Percentiles rank a stretch among this genome's conserved stretches.
These are phyloP conservation scores for Lentinula sp. DNA, from an alignment of 768 basidiomycete species.

Conservation along the genomic window DNA sequence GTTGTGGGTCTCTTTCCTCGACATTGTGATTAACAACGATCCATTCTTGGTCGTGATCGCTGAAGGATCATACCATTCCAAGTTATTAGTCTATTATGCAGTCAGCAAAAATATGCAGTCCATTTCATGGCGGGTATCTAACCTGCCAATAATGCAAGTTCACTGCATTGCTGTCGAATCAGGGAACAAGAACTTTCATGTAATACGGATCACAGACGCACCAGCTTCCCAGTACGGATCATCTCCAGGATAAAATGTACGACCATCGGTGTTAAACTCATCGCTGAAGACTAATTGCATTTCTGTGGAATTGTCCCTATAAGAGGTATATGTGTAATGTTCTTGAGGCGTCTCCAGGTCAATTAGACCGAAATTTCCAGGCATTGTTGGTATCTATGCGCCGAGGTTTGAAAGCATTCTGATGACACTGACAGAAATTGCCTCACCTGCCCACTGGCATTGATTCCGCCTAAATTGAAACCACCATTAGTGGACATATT, in stretches of 20 bases:
- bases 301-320: conserved; percentile 42
- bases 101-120: neutral
- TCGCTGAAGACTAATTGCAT: conserved; percentile 80
- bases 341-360: conserved; percentile 68
- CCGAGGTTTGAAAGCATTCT: neutral
- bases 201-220: neutral
- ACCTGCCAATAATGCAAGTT: conserved; percentile 78
- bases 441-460: conserved; percentile 63
- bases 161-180: conserved; percentile 17
- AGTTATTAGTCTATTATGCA: conserved; percentile 49
- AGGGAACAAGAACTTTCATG: neutral
- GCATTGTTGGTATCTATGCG: conserved; percentile 46
- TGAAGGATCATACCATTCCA: conserved; percentile 88
- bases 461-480: conserved; percentile 74
- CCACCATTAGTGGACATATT: conserved; percentile 33
- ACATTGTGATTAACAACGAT: conserved; percentile 69
- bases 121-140: neutral
- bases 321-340: conserved; percentile 48
- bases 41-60: conserved; percentile 73
- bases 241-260: conserved; percentile 82
- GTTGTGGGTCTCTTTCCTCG: conserved; percentile 57
- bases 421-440: neutral
- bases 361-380: conserved; percentile 66
- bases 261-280: conserved; percentile 77
- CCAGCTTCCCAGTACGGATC: conserved; percentile 86